Evolutionary conservation across 805 yeast genomes (phyloP).

Genomic region (Clavispora asparagi): DNA sequence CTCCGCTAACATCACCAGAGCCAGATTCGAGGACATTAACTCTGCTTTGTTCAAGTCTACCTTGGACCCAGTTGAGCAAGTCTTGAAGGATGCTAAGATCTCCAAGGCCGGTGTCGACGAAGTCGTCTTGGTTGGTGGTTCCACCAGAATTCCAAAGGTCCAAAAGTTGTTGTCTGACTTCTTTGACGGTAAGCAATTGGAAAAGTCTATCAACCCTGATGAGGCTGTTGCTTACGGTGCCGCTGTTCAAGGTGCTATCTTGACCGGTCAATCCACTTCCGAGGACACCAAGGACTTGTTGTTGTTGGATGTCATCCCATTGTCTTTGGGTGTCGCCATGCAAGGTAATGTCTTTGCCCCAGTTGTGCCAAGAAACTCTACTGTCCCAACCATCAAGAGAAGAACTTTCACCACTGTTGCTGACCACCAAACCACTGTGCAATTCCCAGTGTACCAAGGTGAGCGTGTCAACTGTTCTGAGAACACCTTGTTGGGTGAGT

Average conservation of each 20-base stretch:
- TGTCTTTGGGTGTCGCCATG: slow-evolving; percentile 90
- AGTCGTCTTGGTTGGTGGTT: slow-evolving; percentile 46
- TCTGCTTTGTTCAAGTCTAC: slow-evolving; percentile 41
- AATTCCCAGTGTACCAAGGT: slow-evolving; percentile 97
- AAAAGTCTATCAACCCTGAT: slow-evolving; percentile 46
- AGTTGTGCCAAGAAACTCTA: slow-evolving; percentile 96
- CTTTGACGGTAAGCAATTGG: slow-evolving; percentile 44
- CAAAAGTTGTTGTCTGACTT: slow-evolving; percentile 42
- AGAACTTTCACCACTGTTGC: slow-evolving; percentile 96
- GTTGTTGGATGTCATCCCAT: slow-evolving; percentile 94
- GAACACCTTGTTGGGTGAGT: slow-evolving; percentile 94
- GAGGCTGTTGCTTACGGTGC: slow-evolving; percentile 61
- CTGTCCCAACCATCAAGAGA: slow-evolving; percentile 96
- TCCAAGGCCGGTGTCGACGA: slow-evolving; percentile 43
- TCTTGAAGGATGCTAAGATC: slow-evolving; percentile 40
- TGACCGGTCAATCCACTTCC: slow-evolving; percentile 62
- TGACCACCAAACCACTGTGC: slow-evolving; percentile 98
- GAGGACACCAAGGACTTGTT: slow-evolving; percentile 84
- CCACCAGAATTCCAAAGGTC: slow-evolving; percentile 47
- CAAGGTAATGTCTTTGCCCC: slow-evolving; percentile 77
- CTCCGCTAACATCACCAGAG: slow-evolving; percentile 43
- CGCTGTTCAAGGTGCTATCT: slow-evolving; percentile 98
- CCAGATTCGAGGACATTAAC: slow-evolving; percentile 45
- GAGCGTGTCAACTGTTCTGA: slow-evolving; percentile 96
- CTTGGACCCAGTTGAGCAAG: slow-evolving; percentile 44